Evolutionary conservation across 495 filamentous ascomycete species (phyloP).

Genomic region (Entonaema liquescens): DNA sequence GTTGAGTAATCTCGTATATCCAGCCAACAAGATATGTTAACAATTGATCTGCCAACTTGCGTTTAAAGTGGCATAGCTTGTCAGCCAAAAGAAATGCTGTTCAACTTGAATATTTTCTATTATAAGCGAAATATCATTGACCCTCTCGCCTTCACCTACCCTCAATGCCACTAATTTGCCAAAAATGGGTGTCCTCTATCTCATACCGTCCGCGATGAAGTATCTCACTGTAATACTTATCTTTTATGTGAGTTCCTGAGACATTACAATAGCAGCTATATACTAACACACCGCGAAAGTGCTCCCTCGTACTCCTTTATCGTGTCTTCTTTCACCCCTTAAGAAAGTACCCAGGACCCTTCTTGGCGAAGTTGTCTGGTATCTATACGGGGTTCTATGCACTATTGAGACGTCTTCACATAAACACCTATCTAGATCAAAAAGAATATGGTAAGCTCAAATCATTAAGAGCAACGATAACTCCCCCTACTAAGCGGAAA

Average conservation of each 20-base stretch:
- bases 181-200: background rate
- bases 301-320: background rate
- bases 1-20: background rate
- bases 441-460: background rate
- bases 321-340: background rate
- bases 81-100: background rate
- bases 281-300: background rate
- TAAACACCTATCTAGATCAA: background rate
- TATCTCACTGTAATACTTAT: background rate
- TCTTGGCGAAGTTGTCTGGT: background rate
- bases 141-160: background rate
- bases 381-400: background rate
- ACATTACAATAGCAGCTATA: background rate
- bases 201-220: background rate
- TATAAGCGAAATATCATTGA: background rate
- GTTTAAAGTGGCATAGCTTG: background rate
- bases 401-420: background rate
- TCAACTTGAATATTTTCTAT: background rate
- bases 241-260: background rate
- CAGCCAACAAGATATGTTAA: background rate
- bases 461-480: too few relatives aligned
- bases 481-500: background rate
- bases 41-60: background rate
- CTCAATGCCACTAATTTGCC: background rate
- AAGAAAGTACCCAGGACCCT: constrained; percentile 1